These are phyloP conservation scores for Aspergillus homomorphus DNA, from an alignment of 495 filamentous ascomycete species.

Conservation along the genomic window DNA sequence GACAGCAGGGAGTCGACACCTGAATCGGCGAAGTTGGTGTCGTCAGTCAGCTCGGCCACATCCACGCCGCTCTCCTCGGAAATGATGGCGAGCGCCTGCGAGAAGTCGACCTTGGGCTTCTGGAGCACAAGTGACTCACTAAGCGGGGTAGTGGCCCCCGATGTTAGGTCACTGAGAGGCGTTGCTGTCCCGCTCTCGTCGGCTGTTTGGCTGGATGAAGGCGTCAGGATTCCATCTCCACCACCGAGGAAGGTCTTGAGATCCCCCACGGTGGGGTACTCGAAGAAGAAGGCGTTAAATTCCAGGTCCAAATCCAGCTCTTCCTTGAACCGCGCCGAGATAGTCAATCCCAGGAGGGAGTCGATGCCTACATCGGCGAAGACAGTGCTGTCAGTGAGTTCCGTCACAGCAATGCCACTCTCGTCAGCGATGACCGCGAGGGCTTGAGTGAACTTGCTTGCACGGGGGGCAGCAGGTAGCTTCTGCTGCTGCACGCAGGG, in stretches of 20 bases:
- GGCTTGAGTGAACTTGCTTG: no score
- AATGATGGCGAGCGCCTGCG: no score
- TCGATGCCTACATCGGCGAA: background rate
- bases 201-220: no score
- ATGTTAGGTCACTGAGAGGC: no score
- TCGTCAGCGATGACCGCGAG: background rate
- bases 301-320: background rate
- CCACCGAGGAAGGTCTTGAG: no score
- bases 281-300: no score
- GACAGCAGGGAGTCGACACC: conserved; percentile 51
- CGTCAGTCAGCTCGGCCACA: conserved; percentile 26
- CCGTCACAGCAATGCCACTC: background rate
- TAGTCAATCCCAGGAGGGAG: background rate
- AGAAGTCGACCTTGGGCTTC: background rate
- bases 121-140: background rate
- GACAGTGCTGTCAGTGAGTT: background rate
- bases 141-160: background rate
- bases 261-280: no score
- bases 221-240: no score
- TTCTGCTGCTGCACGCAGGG: no score
- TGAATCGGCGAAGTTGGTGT: conserved; percentile 35
- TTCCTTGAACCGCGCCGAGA: background rate
- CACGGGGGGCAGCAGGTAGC: no score
- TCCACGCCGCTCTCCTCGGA: background rate
- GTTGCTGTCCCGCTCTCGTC: no score